phyloP scores from a whole-genome alignment of 495 filamentous ascomycete genomes.

The Xanthoparmelia taractica region DNA sequence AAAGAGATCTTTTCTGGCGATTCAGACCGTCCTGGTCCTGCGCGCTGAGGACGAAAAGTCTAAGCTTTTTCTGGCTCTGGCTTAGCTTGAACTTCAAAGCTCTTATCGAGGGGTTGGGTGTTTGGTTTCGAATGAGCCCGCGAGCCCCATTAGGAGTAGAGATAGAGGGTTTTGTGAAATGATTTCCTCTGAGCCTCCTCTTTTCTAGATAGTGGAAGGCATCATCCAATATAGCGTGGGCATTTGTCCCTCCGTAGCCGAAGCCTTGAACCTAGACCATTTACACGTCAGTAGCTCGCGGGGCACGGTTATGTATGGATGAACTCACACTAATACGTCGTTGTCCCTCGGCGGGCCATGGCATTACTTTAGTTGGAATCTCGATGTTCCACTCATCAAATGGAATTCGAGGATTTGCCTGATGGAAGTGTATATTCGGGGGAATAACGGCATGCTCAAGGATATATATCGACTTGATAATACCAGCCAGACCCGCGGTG shows the following conservation, averaged over 20 bases:
- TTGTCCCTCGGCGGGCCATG: conserved; percentile 26
- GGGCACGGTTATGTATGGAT: background rate
- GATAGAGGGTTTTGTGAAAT: background rate
- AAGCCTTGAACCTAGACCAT: conserved; percentile 17
- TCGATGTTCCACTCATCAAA: conserved; percentile 30
- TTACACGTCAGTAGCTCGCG: background rate
- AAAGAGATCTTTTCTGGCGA: conserved; percentile 25
- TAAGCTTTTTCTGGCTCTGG: background rate
- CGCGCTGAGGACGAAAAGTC: background rate
- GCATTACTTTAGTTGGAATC: conserved; percentile 19
- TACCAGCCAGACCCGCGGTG: conserved; percentile 37
- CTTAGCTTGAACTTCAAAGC: background rate
- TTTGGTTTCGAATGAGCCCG: background rate
- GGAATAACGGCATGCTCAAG: conserved; percentile 36
- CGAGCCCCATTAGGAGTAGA: background rate
- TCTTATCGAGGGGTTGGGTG: background rate
- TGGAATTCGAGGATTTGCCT: conserved; percentile 26
- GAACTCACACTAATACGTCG: conserved; percentile 12
- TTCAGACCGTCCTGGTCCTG: conserved; percentile 19
- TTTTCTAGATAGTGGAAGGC: conserved; percentile 22
- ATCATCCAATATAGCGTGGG: conserved; percentile 35
- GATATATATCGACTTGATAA: conserved; percentile 43
- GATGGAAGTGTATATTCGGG: conserved; percentile 37
- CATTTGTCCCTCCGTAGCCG: conserved; percentile 29
- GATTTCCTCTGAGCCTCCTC: conserved; percentile 10